A percentile compares a stretch with the other conserved stretches of the same genome.
phyloP scores from a whole-genome alignment of 164 flowering plant species.

The Taxillus chinensis region DNA sequence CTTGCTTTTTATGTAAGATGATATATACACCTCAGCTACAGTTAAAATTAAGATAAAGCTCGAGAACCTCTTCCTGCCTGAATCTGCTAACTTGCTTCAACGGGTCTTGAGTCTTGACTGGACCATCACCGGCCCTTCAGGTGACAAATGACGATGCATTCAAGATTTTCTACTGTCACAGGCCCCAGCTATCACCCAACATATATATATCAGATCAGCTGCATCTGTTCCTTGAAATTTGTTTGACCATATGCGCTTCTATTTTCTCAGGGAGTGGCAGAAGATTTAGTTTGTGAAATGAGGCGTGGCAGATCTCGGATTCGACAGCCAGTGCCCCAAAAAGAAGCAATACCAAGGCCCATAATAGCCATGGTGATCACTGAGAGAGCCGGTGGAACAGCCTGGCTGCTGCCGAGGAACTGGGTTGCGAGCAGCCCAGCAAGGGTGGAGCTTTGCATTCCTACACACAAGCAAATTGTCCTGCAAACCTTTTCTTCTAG shows the following conservation, averaged over 20 bases:
- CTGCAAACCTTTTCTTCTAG: constrained; percentile 74
- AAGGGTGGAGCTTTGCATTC: constrained; percentile 98
- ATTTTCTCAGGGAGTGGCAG: constrained; percentile 21
- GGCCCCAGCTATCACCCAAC: too few relatives aligned
- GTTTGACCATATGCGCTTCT: not conserved
- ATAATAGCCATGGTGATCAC: constrained; percentile 94
- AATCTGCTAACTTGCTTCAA: too few relatives aligned
- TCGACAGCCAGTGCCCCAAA: constrained; percentile 76
- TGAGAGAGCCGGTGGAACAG: constrained; percentile 93
- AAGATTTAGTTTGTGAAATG: constrained; percentile 31
- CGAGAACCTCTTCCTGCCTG: too few relatives aligned
- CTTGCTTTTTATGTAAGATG: too few relatives aligned
- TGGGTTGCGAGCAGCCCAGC: constrained; percentile 94
- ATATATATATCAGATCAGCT: not conserved
- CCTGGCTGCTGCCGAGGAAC: constrained; percentile 83
- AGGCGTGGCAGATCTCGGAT: constrained; percentile 51
- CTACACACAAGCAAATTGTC: constrained; percentile 84
- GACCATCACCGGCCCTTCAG: too few relatives aligned
- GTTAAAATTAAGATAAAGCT: too few relatives aligned
- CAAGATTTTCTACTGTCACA: too few relatives aligned
- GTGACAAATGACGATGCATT: too few relatives aligned
- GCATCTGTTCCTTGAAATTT: not conserved
- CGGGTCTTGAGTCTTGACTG: too few relatives aligned
- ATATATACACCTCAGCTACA: too few relatives aligned
- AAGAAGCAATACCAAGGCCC: constrained; percentile 90